Base-by-base conservation (phyloP, 805 yeast genomes). In the Ogataea nakhonphanomensis region DNA sequence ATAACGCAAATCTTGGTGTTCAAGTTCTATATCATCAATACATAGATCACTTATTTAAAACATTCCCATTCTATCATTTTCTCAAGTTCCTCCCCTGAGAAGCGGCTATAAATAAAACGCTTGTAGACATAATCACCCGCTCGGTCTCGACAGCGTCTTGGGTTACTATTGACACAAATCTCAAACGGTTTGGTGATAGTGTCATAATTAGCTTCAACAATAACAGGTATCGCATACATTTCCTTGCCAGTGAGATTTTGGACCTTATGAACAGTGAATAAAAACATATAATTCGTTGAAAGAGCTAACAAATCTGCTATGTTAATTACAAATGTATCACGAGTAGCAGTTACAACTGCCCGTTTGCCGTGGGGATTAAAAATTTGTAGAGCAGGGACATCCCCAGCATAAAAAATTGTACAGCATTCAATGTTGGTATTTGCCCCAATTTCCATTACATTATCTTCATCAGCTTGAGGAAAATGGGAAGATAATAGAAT, bases 211-310 rank as follows among this genome's bases (percentile, higher is more conserved):
- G 53, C 54, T 14, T 51, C 51, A 14, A 57, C 32, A 33, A 57
- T 55, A 15, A 52, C 49, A 5, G 61, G 61, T 15, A 55, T 46
- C 1, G 61, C 54, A 29, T 52, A 57, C 17, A 58, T 41, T 12
- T 48, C 58, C 25, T 37, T 17, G 10, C 53, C 59, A 17, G 59
- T 51, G 30, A 61, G 13, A 43, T 61, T 59, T 26, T 44, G 41
- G 10, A 66, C 71, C 25, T 69, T 49, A 37, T 66, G 71, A 9
- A 64, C 54, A 0, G 69, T 64, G 3, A 69, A 65, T 23, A 54
- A 51, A 28, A 64, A 59, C 14, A 39, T 40, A 35, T 62, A 68
- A 43, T 66, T 66, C 7, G 68, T 49, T 53, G 59, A 55, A 34
- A 69, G 48, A 33, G 55, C 58, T 26, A 66, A 46, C 32, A 56